These are phyloP conservation scores for Lipomyces lipofer DNA, from an alignment of 805 yeast genomes.

Conservation along the genomic window DNA sequence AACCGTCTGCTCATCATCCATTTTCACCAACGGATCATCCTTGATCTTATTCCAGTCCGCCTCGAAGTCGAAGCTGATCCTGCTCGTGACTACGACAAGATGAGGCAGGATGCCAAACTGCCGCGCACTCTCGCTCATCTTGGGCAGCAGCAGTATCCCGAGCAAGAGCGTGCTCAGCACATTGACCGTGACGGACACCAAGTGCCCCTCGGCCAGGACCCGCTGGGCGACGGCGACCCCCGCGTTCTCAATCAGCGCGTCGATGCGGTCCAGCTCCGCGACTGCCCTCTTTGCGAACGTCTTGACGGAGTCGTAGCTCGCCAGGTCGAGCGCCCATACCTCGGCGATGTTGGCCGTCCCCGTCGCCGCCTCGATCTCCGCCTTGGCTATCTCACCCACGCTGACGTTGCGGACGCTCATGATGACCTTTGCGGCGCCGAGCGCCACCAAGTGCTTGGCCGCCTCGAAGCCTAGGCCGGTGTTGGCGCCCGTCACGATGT, in stretches of 20 bases:
- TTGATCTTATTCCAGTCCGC: too few species aligned
- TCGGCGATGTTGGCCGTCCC: conserved; percentile 1
- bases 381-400: conserved; percentile 7
- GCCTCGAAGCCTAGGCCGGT: conserved; percentile 14
- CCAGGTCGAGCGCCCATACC: conserved; percentile 9
- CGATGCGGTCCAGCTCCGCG: conserved; percentile 2
- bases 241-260: conserved; percentile 11
- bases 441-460: conserved; percentile 3
- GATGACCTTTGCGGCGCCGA: conserved; percentile 14
- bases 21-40: too few species aligned
- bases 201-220: conserved; percentile 1
- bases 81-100: too few species aligned
- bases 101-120: conserved; percentile 1
- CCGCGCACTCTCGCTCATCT: conserved; percentile 9
- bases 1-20: too few species aligned
- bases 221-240: not conserved
- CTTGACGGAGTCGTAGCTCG: not conserved
- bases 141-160: conserved; percentile 11
- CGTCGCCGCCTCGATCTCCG: conserved; percentile 6
- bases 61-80: too few species aligned
- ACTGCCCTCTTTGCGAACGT: conserved; percentile 5
- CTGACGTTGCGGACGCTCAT: conserved; percentile 9
- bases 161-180: conserved; percentile 4
- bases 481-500: conserved; percentile 13
- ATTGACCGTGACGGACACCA: conserved; percentile 4